These are phyloP conservation scores for Arthrobotrys musiformis DNA, from an alignment of 2,329 filamentous ascomycete genomes.

Conservation along the genomic window DNA sequence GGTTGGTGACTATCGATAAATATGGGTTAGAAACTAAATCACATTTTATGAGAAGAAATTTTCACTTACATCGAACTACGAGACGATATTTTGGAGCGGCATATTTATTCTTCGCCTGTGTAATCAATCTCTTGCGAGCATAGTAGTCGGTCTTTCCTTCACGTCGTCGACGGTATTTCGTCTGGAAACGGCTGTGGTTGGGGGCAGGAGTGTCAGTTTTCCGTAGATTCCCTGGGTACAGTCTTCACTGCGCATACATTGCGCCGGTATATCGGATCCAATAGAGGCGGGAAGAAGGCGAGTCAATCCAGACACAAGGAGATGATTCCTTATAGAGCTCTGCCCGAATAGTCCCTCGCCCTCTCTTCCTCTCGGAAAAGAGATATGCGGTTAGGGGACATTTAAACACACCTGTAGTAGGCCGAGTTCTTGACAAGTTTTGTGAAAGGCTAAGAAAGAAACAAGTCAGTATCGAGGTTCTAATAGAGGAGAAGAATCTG, in stretches of 20 bases:
- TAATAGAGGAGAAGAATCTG: neutral
- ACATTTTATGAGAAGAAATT: neutral
- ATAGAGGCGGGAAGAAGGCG: constrained; percentile 2
- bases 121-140: constrained; percentile 98
- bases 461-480: neutral
- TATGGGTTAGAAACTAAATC: neutral
- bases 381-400: constrained; percentile 40
- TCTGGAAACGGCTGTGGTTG: constrained; percentile 86
- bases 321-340: constrained; percentile 1
- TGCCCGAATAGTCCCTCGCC: constrained; percentile 50
- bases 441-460: constrained; percentile 76
- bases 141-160: constrained; percentile 99
- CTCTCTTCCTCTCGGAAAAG: constrained; percentile 51
- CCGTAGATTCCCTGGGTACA: constrained; percentile 41
- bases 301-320: constrained; percentile 1
- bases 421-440: constrained; percentile 97
- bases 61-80: constrained; percentile 78
- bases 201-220: constrained; percentile 56
- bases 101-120: constrained; percentile 99
- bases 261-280: neutral
- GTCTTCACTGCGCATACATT: neutral
- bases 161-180: constrained; percentile 98
- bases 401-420: constrained; percentile 88
- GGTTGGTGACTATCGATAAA: constrained; percentile 41
- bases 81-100: constrained; percentile 99